A percentile compares a stretch with the other conserved stretches of the same genome.
Conservation (phyloP, 306 rosid genomes). For the Trifolium repens region DNA sequence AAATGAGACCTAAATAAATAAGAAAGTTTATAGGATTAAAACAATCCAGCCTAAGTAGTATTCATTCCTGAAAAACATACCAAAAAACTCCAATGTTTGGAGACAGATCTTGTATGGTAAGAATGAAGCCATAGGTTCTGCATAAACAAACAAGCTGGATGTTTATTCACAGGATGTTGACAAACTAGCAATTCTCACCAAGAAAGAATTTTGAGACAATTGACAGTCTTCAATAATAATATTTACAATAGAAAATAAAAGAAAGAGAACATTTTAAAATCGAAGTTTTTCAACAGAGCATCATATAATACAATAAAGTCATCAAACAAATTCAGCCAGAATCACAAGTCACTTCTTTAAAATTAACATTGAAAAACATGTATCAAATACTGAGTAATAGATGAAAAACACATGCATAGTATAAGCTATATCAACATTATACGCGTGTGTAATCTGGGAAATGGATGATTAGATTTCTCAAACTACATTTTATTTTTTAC, state of each 20-base stretch:
- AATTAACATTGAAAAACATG: constrained; percentile 18
- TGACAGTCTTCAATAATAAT: not conserved
- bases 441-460: constrained; percentile 18
- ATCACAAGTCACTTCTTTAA: constrained; percentile 22
- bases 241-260: constrained; percentile 20
- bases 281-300: constrained; percentile 25
- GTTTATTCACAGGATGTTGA: constrained; percentile 35
- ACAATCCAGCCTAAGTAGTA: constrained; percentile 33
- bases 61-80: constrained; percentile 56
- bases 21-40: constrained; percentile 29
- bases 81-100: constrained; percentile 93
- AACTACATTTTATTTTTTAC: constrained; percentile 23
- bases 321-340: constrained; percentile 33
- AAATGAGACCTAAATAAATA: constrained; percentile 41
- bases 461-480: constrained; percentile 19
- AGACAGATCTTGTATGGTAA: constrained; percentile 87
- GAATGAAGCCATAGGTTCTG: constrained; percentile 95
- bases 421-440: constrained; percentile 22
- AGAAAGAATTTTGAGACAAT: constrained; percentile 13
- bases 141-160: constrained; percentile 45
- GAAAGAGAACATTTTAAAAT: constrained; percentile 9
- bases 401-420: not conserved
- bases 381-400: constrained; percentile 6
- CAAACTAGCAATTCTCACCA: constrained; percentile 4
- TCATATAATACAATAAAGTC: not conserved